Percentiles rank a stretch among this genome's conserved stretches.
phyloP scores from a whole-genome alignment of 495 filamentous ascomycete genomes.

The Penicillium dipodomyicola region DNA sequence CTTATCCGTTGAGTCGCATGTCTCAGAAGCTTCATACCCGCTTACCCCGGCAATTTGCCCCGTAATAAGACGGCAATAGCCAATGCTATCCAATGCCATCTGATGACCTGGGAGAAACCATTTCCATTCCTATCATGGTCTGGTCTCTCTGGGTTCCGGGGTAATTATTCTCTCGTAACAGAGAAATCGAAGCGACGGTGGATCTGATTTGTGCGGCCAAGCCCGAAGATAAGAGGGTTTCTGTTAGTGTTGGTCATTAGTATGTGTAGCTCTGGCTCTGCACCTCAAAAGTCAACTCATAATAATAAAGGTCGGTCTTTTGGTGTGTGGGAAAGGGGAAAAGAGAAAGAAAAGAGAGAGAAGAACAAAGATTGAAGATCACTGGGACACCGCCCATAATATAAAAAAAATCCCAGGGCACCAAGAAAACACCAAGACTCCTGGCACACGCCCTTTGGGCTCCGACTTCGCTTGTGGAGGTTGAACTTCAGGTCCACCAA shows the following conservation, averaged over 20 bases:
- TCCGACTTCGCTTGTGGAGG: conserved; percentile 25
- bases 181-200: conserved; percentile 15
- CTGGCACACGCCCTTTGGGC: conserved; percentile 16
- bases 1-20: background rate
- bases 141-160: conserved; percentile 17
- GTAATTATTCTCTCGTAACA: conserved; percentile 36
- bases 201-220: conserved; percentile 23
- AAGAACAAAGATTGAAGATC: background rate
- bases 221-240: conserved; percentile 26
- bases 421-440: conserved; percentile 7
- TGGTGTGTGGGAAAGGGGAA: background rate
- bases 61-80: conserved; percentile 11
- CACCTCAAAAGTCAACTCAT: background rate
- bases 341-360: background rate
- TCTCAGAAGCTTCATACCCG: background rate
- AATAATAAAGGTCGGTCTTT: no score
- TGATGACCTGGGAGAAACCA: background rate
- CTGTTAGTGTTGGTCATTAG: conserved; percentile 24
- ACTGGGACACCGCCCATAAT: conserved; percentile 13
- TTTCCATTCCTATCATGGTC: background rate
- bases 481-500: conserved; percentile 9
- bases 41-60: conserved; percentile 4
- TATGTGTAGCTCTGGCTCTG: background rate
- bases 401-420: background rate
- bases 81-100: conserved; percentile 4